A percentile compares a stretch with the other conserved stretches of the same genome.
Evolutionary conservation across 1,284 basidiomycete species (phyloP).

Genomic region (Abortiporus biennis): DNA sequence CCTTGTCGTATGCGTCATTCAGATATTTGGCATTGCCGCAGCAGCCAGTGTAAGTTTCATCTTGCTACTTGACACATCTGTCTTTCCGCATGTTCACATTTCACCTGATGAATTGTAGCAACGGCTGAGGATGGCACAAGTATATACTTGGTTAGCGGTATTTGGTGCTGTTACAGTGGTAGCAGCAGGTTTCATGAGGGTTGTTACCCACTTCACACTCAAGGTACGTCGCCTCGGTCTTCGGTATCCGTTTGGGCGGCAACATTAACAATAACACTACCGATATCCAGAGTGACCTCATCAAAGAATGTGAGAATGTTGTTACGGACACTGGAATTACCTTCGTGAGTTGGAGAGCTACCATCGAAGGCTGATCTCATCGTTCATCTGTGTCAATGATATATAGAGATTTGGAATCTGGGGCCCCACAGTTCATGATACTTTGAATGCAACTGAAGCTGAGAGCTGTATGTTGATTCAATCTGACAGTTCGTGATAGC

Average conservation of each 20-base stretch:
- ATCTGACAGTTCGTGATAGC: constrained; percentile 1
- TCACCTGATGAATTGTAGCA: constrained; percentile 42
- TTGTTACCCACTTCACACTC: constrained; percentile 60
- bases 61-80: not conserved
- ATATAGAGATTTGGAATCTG: constrained; percentile 32
- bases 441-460: constrained; percentile 33
- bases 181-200: constrained; percentile 47
- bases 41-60: constrained; percentile 43
- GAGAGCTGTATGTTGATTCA: constrained; percentile 35
- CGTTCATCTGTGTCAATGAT: not conserved
- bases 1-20: constrained; percentile 44
- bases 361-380: no score
- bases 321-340: constrained; percentile 28
- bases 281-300: constrained; percentile 39
- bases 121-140: constrained; percentile 46
- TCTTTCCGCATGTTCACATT: not conserved
- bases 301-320: constrained; percentile 39
- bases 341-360: constrained; percentile 16
- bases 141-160: constrained; percentile 50
- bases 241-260: not conserved
- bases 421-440: constrained; percentile 34
- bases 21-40: constrained; percentile 51
- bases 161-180: constrained; percentile 45
- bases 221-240: constrained; percentile 38
- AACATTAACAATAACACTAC: not conserved